A percentile compares a stretch with the other conserved stretches of the same genome.
Evolutionary conservation across 169 alveolate species (phyloP).

Genomic region (Plasmodium ovale): DNA sequence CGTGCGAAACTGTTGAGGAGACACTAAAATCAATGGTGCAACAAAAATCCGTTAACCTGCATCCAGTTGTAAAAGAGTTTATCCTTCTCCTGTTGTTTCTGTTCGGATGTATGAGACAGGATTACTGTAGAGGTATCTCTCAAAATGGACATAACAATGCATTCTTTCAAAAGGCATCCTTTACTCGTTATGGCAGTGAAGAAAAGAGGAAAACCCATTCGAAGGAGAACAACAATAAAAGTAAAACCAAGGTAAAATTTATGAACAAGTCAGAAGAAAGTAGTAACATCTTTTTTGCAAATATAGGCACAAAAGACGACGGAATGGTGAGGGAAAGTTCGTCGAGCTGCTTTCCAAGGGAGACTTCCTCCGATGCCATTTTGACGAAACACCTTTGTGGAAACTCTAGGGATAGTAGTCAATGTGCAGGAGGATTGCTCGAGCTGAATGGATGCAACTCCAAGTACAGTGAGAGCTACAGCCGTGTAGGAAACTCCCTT

Average conservation of each 20-base stretch:
- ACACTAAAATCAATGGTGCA: constrained; percentile 8
- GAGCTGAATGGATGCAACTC: background rate
- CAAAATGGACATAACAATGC: background rate
- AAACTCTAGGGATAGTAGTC: background rate
- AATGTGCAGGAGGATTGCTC: background rate
- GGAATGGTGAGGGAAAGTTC: background rate
- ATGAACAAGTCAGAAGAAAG: background rate
- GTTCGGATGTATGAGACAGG: constrained; percentile 26
- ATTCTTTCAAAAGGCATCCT: background rate
- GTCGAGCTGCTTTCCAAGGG: background rate
- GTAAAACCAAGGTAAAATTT: background rate
- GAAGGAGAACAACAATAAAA: background rate
- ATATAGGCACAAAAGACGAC: constrained; percentile 1
- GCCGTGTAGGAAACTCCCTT: background rate
- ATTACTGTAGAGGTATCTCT: background rate
- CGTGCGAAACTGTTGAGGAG: constrained; percentile 26
- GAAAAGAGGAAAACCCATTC: background rate
- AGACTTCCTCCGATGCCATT: background rate
- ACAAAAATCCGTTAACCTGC: background rate
- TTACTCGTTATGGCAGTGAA: background rate
- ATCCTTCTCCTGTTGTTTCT: constrained; percentile 23
- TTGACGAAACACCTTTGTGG: background rate
- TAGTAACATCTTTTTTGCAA: background rate
- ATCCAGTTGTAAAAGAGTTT: constrained; percentile 57
- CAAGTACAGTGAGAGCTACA: background rate